Evolutionary conservation across 2,329 filamentous ascomycete species (phyloP).

Genomic region (Zasmidium angulare): DNA sequence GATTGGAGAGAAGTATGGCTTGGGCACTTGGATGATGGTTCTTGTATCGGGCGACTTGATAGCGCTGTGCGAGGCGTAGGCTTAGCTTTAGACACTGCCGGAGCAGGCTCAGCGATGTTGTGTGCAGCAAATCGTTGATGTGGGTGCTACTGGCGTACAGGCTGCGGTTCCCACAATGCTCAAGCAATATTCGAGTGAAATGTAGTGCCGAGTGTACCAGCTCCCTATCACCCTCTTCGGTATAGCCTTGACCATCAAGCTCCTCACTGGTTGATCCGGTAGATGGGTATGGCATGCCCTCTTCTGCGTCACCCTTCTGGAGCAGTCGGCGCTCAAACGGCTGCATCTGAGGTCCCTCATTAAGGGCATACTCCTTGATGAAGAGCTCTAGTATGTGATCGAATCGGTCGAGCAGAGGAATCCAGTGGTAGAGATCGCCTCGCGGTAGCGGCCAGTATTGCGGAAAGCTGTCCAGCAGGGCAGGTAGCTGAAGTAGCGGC

Average conservation of each 20-base stretch:
- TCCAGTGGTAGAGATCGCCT: slow-evolving; percentile 98
- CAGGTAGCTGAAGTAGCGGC: slow-evolving; percentile 73
- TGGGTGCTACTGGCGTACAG: slow-evolving; percentile 93
- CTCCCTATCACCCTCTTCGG: slow-evolving; percentile 73
- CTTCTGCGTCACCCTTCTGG: slow-evolving; percentile 57
- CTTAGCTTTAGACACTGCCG: slow-evolving; percentile 76
- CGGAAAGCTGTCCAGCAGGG: slow-evolving; percentile 76
- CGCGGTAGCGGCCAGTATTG: slow-evolving; percentile 91
- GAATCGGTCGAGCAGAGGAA: slow-evolving; percentile 88
- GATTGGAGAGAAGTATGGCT: slow-evolving; percentile 72
- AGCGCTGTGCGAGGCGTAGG: slow-evolving; percentile 85
- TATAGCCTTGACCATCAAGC: slow-evolving; percentile 55
- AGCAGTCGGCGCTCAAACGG: slow-evolving; percentile 70
- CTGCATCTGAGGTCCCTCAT: slow-evolving; percentile 74
- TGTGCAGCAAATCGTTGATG: slow-evolving; percentile 84
- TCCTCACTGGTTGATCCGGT: slow-evolving; percentile 29
- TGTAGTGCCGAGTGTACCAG: slow-evolving; percentile 76
- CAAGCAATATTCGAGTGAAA: slow-evolving; percentile 84
- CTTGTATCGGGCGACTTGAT: slow-evolving; percentile 78
- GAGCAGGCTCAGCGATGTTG: slow-evolving; percentile 76
- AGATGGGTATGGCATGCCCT: slow-evolving; percentile 32
- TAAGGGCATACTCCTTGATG: slow-evolving; percentile 75
- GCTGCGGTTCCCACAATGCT: slow-evolving; percentile 95
- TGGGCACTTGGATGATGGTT: slow-evolving; percentile 59
- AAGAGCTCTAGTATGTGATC: slow-evolving; percentile 83